Base-by-base conservation (phyloP, 1,139 yeast genomes). In the Taphrina communis region DNA sequence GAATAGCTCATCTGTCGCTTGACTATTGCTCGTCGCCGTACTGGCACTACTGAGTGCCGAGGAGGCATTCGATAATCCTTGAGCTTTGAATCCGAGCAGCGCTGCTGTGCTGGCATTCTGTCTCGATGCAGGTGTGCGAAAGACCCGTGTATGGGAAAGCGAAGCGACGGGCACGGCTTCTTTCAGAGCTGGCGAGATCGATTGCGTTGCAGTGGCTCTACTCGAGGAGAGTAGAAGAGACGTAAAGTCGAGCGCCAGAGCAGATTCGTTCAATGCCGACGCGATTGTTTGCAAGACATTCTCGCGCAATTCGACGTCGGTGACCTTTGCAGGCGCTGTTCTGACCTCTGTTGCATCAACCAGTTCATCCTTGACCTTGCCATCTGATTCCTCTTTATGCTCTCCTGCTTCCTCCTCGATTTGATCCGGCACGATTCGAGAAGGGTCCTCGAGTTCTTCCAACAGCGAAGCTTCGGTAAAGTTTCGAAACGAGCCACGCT, bases 121-220 rank as follows among this genome's bases (percentile, higher is more conserved):
- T 0, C 76, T 69, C 58, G 68, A 65, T 1, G 88, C 79, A 52
- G 82, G 55, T 25, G 55, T 57, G 9, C 61, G 60, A 9, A 41
- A n/a, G 25, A 52, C 59, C 4, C 52, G 53, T 12, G 35, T 17
- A 21, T 55, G 51, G 1, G 61, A 36, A 66, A 94, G 80, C 0
- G 97, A 88, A 0, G 96, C 97, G 12, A 88, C 81, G 0, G 96
- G 92, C 0, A 89, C 89, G 70, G 85, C 86, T 73, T 90, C 88
- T 73, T 87, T 85, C 72, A 94, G 81, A 77, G 88, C 93, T 0
- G 97, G 94, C 0, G 97, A 91, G 86, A 94, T 90, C 4, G 97
- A 90, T 2, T 93, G 83, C 0, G 95, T 97, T 1, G 94, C 88
- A 31, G 89, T 89, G 1, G 97, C 97, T 71, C 94, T 84, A 12